These are phyloP conservation scores for Ganoderma lingzhi DNA, from an alignment of 1,284 basidiomycete species.

Conservation along the genomic window DNA sequence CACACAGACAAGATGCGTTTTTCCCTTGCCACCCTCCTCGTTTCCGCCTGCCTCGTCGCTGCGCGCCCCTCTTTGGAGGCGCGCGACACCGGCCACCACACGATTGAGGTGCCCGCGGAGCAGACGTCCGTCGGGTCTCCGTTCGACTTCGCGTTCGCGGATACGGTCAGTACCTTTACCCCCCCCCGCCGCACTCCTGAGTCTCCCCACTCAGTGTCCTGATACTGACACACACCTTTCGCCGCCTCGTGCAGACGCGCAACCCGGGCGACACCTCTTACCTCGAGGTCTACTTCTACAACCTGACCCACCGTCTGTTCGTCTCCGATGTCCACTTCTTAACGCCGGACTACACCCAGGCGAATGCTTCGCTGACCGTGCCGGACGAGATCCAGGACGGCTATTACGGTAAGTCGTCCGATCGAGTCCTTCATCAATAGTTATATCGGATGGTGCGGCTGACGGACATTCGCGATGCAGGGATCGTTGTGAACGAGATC, in stretches of 20 bases:
- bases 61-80: not conserved
- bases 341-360: not conserved
- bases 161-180: not conserved
- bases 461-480: not conserved
- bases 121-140: not conserved
- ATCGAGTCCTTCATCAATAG: not conserved
- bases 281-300: not conserved
- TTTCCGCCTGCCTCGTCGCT: not conserved
- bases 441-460: not conserved
- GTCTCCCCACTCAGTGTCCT: too few relatives aligned
- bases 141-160: not conserved
- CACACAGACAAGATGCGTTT: not conserved
- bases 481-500: not conserved
- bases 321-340: not conserved
- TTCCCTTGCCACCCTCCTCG: not conserved
- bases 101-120: not conserved
- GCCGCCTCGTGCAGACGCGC: not conserved
- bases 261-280: not conserved
- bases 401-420: not conserved
- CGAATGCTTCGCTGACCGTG: not conserved
- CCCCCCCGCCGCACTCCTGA: too few relatives aligned
- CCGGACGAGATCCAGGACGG: not conserved
- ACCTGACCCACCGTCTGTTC: not conserved
- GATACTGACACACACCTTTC: not conserved
- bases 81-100: not conserved